Percentiles rank a stretch among this genome's conserved stretches.
phyloP scores from a whole-genome alignment of 2,329 filamentous ascomycete genomes.

The Trichoderma citrinoviride region DNA sequence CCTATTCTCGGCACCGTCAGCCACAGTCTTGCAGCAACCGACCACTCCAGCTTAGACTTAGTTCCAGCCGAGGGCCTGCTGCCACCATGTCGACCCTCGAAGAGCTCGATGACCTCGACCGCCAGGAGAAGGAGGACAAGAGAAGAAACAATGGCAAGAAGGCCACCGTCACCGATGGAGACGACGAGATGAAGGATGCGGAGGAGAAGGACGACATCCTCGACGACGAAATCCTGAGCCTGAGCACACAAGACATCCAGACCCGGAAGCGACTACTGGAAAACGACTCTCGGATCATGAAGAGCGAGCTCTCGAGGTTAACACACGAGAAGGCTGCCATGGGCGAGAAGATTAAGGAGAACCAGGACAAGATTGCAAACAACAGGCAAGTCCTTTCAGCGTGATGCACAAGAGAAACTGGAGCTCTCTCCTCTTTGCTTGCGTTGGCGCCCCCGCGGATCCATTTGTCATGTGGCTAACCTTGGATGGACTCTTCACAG shows the following conservation, averaged over 20 bases:
- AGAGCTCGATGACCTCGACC: constrained; percentile 86
- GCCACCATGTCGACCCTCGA: constrained; percentile 80
- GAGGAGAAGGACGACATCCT: constrained; percentile 78
- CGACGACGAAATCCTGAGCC: constrained; percentile 88
- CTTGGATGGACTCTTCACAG: constrained; percentile 44
- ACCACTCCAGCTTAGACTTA: neutral
- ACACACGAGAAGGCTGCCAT: constrained; percentile 94
- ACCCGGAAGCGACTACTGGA: constrained; percentile 89
- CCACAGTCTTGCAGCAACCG: neutral
- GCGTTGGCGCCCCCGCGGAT: neutral
- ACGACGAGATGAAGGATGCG: constrained; percentile 83
- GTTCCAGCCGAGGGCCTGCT: constrained; percentile 7
- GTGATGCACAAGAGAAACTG: neutral
- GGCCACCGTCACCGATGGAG: constrained; percentile 48
- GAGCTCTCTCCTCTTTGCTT: neutral
- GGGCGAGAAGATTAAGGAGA: constrained; percentile 99
- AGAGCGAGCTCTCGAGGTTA: constrained; percentile 90
- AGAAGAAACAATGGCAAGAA: constrained; percentile 42
- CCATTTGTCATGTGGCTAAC: neutral
- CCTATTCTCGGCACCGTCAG: neutral
- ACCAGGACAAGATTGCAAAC: constrained; percentile 97
- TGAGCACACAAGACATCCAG: constrained; percentile 91
- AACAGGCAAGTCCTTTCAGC: constrained; percentile 66
- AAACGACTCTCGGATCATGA: constrained; percentile 98
- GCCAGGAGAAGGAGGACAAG: constrained; percentile 72